These are phyloP conservation scores for Solanum chiquidenum DNA, from an alignment of 257 asterid species.

Conservation along the genomic window DNA sequence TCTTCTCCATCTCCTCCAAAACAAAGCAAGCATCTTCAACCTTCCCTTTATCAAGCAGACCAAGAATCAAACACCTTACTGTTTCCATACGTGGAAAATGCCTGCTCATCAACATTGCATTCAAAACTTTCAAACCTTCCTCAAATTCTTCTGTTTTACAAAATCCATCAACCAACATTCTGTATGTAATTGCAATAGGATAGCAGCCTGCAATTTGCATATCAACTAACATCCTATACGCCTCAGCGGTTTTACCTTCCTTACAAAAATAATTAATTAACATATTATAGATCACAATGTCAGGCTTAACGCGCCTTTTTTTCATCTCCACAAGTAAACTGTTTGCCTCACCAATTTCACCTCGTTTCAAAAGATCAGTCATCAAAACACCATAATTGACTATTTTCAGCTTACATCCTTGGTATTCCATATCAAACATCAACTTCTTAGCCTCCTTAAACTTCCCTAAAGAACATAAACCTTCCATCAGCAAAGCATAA, in stretches of 20 bases:
- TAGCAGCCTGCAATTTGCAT: constrained; percentile 62
- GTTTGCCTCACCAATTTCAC: constrained; percentile 53
- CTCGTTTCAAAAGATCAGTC: constrained; percentile 58
- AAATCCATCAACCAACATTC: constrained; percentile 75
- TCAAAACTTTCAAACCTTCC: constrained; percentile 57
- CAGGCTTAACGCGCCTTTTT: constrained; percentile 61
- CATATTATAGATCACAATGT: constrained; percentile 61
- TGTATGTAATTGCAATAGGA: constrained; percentile 74
- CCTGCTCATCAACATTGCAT: constrained; percentile 46
- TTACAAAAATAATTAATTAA: constrained; percentile 40
- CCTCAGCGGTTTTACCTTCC: constrained; percentile 44
- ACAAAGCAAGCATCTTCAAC: constrained; percentile 46
- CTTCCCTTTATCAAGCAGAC: constrained; percentile 40
- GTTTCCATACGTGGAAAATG: constrained; percentile 57
- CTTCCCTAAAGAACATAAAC: constrained; percentile 43
- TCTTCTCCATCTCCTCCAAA: constrained; percentile 66
- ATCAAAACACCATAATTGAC: constrained; percentile 68
- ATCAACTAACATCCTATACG: constrained; percentile 54
- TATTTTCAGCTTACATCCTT: constrained; percentile 54
- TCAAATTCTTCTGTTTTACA: constrained; percentile 40
- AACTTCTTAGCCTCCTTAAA: constrained; percentile 62
- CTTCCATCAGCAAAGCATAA: constrained; percentile 73
- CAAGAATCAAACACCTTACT: constrained; percentile 29
- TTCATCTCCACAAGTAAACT: constrained; percentile 69
- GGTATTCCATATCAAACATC: constrained; percentile 95